These are phyloP conservation scores for Kwoniella heveanensis DNA, from an alignment of 768 basidiomycete species.

Conservation along the genomic window DNA sequence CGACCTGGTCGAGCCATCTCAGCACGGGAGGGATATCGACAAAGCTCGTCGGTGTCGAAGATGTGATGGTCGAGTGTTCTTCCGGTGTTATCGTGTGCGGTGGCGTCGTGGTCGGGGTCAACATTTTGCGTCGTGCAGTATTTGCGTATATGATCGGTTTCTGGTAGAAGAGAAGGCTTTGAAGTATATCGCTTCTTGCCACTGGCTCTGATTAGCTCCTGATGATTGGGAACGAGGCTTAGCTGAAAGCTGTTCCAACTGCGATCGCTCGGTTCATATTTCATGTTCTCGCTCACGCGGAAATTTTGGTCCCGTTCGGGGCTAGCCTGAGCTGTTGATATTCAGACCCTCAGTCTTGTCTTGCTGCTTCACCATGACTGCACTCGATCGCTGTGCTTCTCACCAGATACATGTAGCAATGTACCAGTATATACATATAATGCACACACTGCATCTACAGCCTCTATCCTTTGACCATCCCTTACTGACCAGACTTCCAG, in stretches of 20 bases:
- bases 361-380: neutral
- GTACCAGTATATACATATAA: neutral
- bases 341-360: neutral
- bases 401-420: neutral
- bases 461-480: neutral
- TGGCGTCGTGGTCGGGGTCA: constrained; percentile 1
- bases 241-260: too few species aligned
- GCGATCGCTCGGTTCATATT: too few species aligned
- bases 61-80: constrained; percentile 68
- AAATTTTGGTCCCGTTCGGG: neutral
- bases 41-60: constrained; percentile 84
- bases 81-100: constrained; percentile 64
- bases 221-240: too few species aligned
- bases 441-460: neutral
- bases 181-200: too few species aligned
- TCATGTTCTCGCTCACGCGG: neutral
- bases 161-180: too few species aligned
- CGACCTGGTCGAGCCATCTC: constrained; percentile 72
- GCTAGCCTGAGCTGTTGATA: too few species aligned
- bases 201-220: too few species aligned
- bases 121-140: constrained; percentile 14
- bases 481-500: constrained; percentile 49
- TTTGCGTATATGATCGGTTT: too few species aligned
- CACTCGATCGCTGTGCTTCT: neutral
- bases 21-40: constrained; percentile 80